These are phyloP conservation scores for Solanum acaule DNA, from an alignment of 257 asterid species.

Conservation along the genomic window DNA sequence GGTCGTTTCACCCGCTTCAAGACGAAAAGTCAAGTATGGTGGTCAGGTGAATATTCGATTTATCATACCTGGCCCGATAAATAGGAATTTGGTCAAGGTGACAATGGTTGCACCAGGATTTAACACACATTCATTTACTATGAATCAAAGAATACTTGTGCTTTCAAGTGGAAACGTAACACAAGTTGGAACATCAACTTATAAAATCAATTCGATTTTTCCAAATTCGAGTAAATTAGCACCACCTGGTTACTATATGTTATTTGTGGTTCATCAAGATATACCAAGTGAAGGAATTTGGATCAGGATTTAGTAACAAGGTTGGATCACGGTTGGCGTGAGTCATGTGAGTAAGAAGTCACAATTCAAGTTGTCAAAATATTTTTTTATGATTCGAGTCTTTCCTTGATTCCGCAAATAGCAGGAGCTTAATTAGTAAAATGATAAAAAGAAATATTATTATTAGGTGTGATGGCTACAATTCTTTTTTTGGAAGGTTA, in stretches of 20 bases:
- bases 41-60: background rate
- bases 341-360: background rate
- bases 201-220: constrained; percentile 1
- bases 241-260: constrained; percentile 25
- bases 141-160: constrained; percentile 31
- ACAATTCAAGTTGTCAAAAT: background rate
- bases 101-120: constrained; percentile 32
- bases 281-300: constrained; percentile 39
- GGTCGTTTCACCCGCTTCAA: constrained; percentile 9
- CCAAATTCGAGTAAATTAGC: constrained; percentile 13
- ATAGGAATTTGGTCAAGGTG: constrained; percentile 7
- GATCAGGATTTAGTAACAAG: constrained; percentile 18
- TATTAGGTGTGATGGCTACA: background rate
- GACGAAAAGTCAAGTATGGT: constrained; percentile 8
- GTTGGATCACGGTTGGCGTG: background rate
- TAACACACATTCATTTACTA: constrained; percentile 32
- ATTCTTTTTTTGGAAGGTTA: background rate
- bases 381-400: background rate
- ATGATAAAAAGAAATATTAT: background rate
- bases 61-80: background rate
- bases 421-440: background rate
- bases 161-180: background rate
- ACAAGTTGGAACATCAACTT: background rate
- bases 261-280: constrained; percentile 24
- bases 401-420: background rate